Base-by-base conservation (phyloP, 139 green algal genomes). In the Tetraselmis striata region DNA sequence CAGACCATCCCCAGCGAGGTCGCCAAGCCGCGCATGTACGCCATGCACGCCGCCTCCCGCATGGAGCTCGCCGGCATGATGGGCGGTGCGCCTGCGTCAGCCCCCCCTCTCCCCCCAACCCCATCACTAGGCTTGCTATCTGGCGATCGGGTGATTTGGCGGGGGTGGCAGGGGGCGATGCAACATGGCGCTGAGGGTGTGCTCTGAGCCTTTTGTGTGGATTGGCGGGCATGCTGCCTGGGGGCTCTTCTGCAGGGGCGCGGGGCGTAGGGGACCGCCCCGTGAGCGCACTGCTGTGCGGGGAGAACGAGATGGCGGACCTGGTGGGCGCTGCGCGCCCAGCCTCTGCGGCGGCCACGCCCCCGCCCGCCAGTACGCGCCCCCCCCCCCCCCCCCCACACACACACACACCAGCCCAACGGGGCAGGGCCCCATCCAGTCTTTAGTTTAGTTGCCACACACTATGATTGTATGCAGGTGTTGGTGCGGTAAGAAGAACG, bases 21-120 rank as follows among this genome's bases (percentile, higher is more conserved):
- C 1, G 26, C 1, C 28, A n/a, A 80, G 1, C 85, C 85, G 31
- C 58, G 31, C 25, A 59, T 88, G 79, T 88, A 88, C 78, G 2
- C 58, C 1, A 83, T 88, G 85, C 84, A 86, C 31, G 77, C 77
- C 1, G 28, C 59, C 45, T 84, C 25, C 23, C n/a, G n/a, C 74
- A 18, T 5, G 11, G 11, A 67, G 18, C 45, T 67, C 45, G 45
- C 45, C 45, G 18, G 45, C 45, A 67, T 67, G 11, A 67, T 67
- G 45, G 18, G 11, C 45, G 45, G 45, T 67, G 11, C 45, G 45
- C 45, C 45, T 18, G 58, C 58, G 18, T 74, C 23, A 74, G 58
- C 74, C 74, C 26, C 74, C 74, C 74, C 2, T 28, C 5, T 18
- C 22, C 2, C 25, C 2, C 25, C 25, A 29, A 77, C 26, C 2